Conservation (phyloP, 768 basidiomycete genomes). For the Kwoniella newhampshirensis region DNA sequence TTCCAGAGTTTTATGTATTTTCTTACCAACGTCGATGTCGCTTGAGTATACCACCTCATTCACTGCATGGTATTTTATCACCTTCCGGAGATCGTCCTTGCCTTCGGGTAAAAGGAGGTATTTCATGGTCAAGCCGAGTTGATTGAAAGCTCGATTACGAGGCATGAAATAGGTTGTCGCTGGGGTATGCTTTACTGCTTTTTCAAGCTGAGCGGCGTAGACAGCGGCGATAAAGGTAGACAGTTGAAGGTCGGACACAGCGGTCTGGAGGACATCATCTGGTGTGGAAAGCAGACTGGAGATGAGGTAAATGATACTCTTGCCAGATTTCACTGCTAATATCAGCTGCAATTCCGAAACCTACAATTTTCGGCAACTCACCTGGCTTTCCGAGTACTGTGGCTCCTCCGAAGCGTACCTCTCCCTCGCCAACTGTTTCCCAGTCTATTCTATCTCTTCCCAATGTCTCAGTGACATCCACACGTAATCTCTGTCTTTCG, state of each 20-base stretch:
- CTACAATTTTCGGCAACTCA: too few relatives aligned
- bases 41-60: conserved; percentile 71
- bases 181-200: conserved; percentile 65
- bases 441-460: conserved; percentile 23
- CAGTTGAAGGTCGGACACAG: conserved; percentile 75
- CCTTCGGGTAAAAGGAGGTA: conserved; percentile 75
- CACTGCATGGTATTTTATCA: conserved; percentile 84
- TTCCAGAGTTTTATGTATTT: conserved; percentile 70
- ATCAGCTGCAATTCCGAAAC: conserved; percentile 6
- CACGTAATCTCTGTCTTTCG: conserved; percentile 56
- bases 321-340: conserved; percentile 66
- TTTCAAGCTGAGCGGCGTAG: conserved; percentile 80
- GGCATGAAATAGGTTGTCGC: conserved; percentile 82
- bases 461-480: conserved; percentile 50
- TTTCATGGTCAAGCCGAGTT: conserved; percentile 81
- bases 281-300: conserved; percentile 81
- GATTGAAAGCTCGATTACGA: conserved; percentile 81
- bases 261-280: conserved; percentile 72
- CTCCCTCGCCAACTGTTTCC: conserved; percentile 52
- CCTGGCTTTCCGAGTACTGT: conserved; percentile 73
- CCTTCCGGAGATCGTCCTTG: conserved; percentile 74
- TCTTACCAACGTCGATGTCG: conserved; percentile 44
- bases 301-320: conserved; percentile 83
- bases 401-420: conserved; percentile 79
- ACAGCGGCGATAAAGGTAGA: conserved; percentile 88